phyloP scores from a whole-genome alignment of 2,329 filamentous ascomycete species.

The Pseudogymnoascus sp. region DNA sequence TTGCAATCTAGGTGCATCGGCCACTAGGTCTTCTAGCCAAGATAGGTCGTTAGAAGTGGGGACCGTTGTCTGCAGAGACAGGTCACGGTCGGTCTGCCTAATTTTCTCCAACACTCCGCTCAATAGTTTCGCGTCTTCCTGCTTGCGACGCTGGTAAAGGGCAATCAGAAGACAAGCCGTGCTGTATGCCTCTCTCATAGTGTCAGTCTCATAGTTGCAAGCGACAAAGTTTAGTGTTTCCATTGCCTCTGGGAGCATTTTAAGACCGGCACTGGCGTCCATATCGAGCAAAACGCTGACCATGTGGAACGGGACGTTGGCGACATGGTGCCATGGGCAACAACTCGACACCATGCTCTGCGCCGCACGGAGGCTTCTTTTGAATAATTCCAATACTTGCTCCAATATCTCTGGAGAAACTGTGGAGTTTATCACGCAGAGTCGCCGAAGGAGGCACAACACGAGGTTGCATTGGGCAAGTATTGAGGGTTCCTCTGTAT shows the following conservation, averaged over 20 bases:
- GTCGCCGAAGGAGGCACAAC: constrained; percentile 46
- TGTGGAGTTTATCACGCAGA: constrained; percentile 40
- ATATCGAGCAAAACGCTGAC: constrained; percentile 48
- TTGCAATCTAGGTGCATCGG: constrained; percentile 28
- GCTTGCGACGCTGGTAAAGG: constrained; percentile 43
- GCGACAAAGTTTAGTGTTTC: constrained; percentile 36
- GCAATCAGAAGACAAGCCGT: constrained; percentile 47
- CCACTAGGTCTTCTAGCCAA: constrained; percentile 37
- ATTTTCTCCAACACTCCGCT: constrained; percentile 19
- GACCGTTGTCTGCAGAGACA: constrained; percentile 10
- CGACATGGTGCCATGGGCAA: constrained; percentile 51
- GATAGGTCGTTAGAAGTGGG: constrained; percentile 30
- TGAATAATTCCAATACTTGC: constrained; percentile 39
- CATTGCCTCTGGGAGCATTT: constrained; percentile 44
- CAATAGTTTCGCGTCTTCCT: constrained; percentile 35
- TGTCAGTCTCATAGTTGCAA: constrained; percentile 37
- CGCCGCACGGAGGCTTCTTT: constrained; percentile 40
- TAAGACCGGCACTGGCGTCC: constrained; percentile 42
- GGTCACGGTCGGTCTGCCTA: neutral
- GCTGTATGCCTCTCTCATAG: constrained; percentile 45
- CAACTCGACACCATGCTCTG: constrained; percentile 36
- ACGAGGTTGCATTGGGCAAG: constrained; percentile 47
- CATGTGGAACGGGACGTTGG: constrained; percentile 52
- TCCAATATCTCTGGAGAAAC: constrained; percentile 34
- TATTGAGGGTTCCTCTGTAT: constrained; percentile 36